Evolutionary conservation across 75 land plant genomes (phyloP).

Genomic region (Cupressus sempervirens): DNA sequence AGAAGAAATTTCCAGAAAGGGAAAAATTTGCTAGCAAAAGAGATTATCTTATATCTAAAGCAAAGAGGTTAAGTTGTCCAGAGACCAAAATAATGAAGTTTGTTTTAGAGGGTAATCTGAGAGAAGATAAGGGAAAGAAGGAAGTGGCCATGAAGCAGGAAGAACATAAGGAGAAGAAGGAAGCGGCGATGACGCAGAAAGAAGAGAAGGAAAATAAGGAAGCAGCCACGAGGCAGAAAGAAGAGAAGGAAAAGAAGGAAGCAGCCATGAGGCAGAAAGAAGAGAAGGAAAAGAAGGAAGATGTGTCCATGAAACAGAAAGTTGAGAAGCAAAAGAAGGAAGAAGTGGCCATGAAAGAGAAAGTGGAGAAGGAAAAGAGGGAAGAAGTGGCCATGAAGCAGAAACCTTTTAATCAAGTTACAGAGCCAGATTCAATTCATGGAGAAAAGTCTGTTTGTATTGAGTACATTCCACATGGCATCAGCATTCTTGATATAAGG

Average conservation of each 20-base stretch:
- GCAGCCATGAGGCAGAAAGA: not conserved
- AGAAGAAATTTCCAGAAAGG: not conserved
- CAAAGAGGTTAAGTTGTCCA: not conserved
- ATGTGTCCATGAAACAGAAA: not conserved
- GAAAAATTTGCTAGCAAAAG: not conserved
- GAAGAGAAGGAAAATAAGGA: not conserved
- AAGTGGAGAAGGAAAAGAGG: not conserved
- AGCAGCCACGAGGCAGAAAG: not conserved
- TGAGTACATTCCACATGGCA: slow-evolving; percentile 9
- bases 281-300: not conserved
- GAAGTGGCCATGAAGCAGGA: not conserved
- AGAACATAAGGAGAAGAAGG: no score
- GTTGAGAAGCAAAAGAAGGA: not conserved
- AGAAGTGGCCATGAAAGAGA: not conserved
- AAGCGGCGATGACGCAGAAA: no score
- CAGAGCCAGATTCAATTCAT: not conserved
- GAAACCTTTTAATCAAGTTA: not conserved
- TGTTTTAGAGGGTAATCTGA: not conserved
- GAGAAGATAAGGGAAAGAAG: not conserved
- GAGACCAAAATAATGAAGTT: not conserved
- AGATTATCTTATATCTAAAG: not conserved
- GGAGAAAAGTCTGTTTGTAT: not conserved
- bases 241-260: not conserved
- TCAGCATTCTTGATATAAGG: not conserved
- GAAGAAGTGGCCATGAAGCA: not conserved